A percentile compares a stretch with the other conserved stretches of the same genome.
These are phyloP conservation scores for Dysphania ambrosioides DNA, from an alignment of 148 eudicot genomes.

Conservation along the genomic window DNA sequence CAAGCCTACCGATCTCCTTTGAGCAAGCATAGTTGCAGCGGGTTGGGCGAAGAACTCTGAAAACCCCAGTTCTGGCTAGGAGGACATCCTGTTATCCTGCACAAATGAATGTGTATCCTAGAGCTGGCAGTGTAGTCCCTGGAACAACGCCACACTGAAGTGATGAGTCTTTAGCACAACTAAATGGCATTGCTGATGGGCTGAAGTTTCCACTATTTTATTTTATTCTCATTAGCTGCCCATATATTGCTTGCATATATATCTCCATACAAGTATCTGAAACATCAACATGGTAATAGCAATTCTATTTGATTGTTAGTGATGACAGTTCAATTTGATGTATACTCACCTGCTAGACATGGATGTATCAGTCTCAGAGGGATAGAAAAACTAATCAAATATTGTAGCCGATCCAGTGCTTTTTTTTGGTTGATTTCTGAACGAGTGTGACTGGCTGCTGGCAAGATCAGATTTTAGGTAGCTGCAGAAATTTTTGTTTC, in stretches of 20 bases:
- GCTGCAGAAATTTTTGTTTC: conserved; percentile 33
- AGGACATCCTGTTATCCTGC: conserved; percentile 66
- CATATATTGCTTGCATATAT: conserved; percentile 62
- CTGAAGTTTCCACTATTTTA: conserved; percentile 78
- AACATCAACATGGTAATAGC: conserved; percentile 3
- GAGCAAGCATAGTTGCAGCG: conserved; percentile 83
- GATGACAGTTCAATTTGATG: not conserved
- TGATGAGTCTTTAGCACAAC: conserved; percentile 69
- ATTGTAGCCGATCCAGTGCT: conserved; percentile 94
- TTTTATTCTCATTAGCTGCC: conserved; percentile 64
- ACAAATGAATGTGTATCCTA: conserved; percentile 75
- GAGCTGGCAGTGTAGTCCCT: conserved; percentile 53
- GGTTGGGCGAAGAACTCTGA: conserved; percentile 80
- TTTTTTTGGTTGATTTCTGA: conserved; percentile 53
- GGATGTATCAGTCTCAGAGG: conserved; percentile 81
- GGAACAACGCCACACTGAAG: conserved; percentile 54
- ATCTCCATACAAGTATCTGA: conserved; percentile 85
- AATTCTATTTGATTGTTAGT: not conserved
- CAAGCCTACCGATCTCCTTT: conserved; percentile 46
- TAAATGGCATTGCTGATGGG: conserved; percentile 44
- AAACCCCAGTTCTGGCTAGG: conserved; percentile 71
- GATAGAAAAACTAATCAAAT: conserved; percentile 83
- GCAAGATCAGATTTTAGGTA: conserved; percentile 50
- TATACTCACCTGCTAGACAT: conserved; percentile 63
- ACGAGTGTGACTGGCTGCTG: conserved; percentile 74